These are phyloP conservation scores for Plasmodium gallinaceum DNA, from an alignment of 169 alveolate species.

Conservation along the genomic window DNA sequence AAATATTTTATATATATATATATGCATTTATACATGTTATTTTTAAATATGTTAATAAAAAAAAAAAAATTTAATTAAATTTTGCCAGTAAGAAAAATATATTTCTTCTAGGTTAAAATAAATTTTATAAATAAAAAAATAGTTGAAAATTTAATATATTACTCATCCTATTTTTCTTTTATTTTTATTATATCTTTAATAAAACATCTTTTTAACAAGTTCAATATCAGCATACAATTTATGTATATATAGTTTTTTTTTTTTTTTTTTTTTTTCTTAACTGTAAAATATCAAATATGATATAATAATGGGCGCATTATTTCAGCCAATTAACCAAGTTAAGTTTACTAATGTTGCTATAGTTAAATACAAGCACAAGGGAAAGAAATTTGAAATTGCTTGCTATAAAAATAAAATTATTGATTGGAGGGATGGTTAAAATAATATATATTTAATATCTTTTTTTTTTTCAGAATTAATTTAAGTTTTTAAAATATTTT, in stretches of 20 bases:
- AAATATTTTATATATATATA: too few relatives aligned
- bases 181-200: background rate
- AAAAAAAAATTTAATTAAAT: too few relatives aligned
- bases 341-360: constrained; percentile 96
- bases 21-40: too few relatives aligned
- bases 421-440: constrained; percentile 92
- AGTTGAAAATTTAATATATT: too few relatives aligned
- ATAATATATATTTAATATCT: background rate
- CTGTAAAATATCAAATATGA: constrained; percentile 42
- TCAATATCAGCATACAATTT: background rate
- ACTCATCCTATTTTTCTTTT: background rate
- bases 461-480: background rate
- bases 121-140: too few relatives aligned
- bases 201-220: background rate
- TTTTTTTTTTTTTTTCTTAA: background rate
- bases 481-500: background rate
- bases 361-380: constrained; percentile 92
- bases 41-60: too few relatives aligned
- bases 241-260: background rate
- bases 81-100: too few relatives aligned
- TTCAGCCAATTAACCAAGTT: constrained; percentile 95
- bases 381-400: constrained; percentile 96
- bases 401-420: constrained; percentile 96
- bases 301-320: constrained; percentile 85
- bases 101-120: too few relatives aligned